Evolutionary conservation across 768 basidiomycete genomes (phyloP).

Genomic region (Fomitopsis serialis): DNA sequence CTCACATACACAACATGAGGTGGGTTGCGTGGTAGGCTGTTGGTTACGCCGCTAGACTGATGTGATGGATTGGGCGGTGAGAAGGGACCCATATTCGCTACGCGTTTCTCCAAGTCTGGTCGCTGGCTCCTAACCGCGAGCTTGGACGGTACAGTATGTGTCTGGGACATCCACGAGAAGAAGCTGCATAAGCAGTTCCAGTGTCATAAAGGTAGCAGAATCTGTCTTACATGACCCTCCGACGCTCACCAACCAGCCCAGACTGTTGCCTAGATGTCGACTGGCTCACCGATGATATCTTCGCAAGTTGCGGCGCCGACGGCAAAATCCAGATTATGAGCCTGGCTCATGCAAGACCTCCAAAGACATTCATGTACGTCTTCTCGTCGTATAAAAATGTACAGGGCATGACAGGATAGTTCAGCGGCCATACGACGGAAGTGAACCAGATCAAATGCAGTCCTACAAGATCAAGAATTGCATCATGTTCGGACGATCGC

Average conservation of each 20-base stretch:
- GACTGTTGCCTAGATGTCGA: conserved; percentile 80
- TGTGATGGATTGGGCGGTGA: conserved; percentile 21
- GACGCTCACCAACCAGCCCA: conserved; percentile 20
- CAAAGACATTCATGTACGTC: conserved; percentile 60
- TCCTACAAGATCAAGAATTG: conserved; percentile 56
- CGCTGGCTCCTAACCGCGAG: conserved; percentile 73
- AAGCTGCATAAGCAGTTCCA: conserved; percentile 57
- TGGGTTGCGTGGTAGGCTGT: conserved; percentile 25
- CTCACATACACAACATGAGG: conserved; percentile 59
- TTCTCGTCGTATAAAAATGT: not conserved
- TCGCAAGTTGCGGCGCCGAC: conserved; percentile 74
- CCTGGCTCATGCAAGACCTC: conserved; percentile 44
- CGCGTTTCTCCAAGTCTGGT: conserved; percentile 70
- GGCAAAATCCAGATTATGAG: conserved; percentile 55
- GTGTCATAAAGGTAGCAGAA: conserved; percentile 52
- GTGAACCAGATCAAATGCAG: conserved; percentile 77
- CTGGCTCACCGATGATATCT: conserved; percentile 68
- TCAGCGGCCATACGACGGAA: conserved; percentile 69
- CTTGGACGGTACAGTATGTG: conserved; percentile 68
- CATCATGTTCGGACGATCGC: conserved; percentile 78
- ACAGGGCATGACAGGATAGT: not conserved
- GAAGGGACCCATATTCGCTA: conserved; percentile 79
- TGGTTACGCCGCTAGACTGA: not conserved
- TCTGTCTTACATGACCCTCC: not conserved
- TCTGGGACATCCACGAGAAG: conserved; percentile 71